Percentiles rank a stretch among this genome's conserved stretches.
These are phyloP conservation scores for Bimuria novae-zelandiae DNA, from an alignment of 2,329 filamentous ascomycete species.

Conservation along the genomic window DNA sequence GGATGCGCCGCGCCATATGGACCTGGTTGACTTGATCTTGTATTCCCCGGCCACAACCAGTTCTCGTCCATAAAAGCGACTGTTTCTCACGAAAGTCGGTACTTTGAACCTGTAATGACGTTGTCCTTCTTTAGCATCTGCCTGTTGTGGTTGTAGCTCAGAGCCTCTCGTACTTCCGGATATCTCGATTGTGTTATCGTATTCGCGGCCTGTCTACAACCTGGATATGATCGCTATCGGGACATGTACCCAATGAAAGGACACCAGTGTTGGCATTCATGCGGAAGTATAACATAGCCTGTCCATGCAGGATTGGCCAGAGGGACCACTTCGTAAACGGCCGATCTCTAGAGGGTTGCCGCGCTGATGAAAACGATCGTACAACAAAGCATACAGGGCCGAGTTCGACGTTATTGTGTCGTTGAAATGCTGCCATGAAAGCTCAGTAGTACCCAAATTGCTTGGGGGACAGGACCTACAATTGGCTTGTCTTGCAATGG, in stretches of 20 bases:
- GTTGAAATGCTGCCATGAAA: neutral
- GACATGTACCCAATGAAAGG: neutral
- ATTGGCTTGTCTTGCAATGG: neutral
- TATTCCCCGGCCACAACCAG: no score
- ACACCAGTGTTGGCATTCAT: neutral
- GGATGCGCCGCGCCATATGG: neutral
- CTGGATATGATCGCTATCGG: neutral
- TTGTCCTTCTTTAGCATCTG: neutral
- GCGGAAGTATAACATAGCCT: neutral
- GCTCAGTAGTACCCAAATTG: neutral
- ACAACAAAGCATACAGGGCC: neutral
- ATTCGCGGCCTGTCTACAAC: neutral
- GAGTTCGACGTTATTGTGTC: constrained; percentile 1
- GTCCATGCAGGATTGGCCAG: neutral
- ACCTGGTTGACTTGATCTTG: neutral
- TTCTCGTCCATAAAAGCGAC: no score
- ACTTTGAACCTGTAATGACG: neutral
- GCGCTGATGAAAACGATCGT: neutral
- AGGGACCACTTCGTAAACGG: neutral
- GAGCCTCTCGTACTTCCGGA: neutral
- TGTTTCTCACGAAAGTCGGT: neutral
- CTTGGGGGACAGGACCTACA: neutral
- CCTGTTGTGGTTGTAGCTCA: neutral
- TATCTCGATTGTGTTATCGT: neutral
- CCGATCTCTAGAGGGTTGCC: neutral